Percentiles rank a stretch among this genome's conserved stretches.
Conservation (phyloP, 768 basidiomycete species). For the Leccinum rimulosum region DNA sequence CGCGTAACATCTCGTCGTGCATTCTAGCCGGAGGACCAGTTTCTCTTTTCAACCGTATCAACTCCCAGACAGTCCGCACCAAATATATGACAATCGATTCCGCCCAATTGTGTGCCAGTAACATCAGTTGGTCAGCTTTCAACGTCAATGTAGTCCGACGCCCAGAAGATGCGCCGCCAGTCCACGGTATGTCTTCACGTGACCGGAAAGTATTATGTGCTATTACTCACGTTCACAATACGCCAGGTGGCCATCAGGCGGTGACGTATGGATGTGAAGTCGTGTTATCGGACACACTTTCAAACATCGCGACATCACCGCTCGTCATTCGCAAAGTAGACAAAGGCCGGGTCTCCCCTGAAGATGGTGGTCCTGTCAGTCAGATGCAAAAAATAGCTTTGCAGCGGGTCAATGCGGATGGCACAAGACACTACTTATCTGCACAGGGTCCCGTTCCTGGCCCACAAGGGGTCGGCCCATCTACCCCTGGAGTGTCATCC, state of each 20-base stretch:
- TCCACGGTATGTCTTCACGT: conserved; percentile 63
- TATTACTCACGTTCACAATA: conserved; percentile 40
- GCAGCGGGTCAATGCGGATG: conserved; percentile 78
- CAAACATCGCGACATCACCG: conserved; percentile 82
- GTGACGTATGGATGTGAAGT: conserved; percentile 93
- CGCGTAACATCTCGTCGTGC: conserved; percentile 87
- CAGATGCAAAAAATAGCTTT: conserved; percentile 97
- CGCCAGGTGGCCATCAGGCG: conserved; percentile 66
- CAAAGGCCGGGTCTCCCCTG: conserved; percentile 81
- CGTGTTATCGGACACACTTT: conserved; percentile 77
- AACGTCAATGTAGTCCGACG: conserved; percentile 86
- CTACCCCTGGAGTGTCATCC: conserved; percentile 71
- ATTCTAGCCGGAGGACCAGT: conserved; percentile 88
- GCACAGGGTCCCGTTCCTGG: conserved; percentile 85
- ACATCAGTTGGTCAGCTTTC: conserved; percentile 91
- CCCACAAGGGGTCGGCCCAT: conserved; percentile 64
- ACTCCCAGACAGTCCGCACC: conserved; percentile 93
- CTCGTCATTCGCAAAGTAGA: conserved; percentile 91
- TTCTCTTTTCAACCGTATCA: conserved; percentile 93
- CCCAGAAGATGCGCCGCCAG: conserved; percentile 58
- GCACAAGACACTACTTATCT: conserved; percentile 82
- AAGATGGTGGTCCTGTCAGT: conserved; percentile 89
- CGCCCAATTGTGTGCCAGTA: conserved; percentile 82
- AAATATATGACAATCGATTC: conserved; percentile 96
- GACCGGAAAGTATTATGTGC: conserved; percentile 39